phyloP scores from a whole-genome alignment of 805 yeast genomes.

The Lipomyces chichibuensis region DNA sequence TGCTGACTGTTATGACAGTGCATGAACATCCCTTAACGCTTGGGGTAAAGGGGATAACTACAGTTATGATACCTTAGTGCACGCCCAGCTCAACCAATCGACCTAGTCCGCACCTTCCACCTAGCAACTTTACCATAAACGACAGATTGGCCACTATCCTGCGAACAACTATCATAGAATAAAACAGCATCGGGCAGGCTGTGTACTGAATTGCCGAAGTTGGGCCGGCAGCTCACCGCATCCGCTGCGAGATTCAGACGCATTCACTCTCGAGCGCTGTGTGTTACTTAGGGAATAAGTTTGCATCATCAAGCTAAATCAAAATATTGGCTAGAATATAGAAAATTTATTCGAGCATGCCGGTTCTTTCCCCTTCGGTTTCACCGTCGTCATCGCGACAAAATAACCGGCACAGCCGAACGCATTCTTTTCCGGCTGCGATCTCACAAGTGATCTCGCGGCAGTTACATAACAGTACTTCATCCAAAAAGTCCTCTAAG shows the following conservation, averaged over 20 bases:
- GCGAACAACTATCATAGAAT: not conserved
- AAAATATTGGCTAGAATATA: not conserved
- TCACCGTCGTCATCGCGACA: not conserved
- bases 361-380: constrained; percentile 3
- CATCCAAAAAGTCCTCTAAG: not conserved
- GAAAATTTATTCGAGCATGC: not conserved
- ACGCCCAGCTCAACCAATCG: too few relatives aligned
- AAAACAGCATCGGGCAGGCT: not conserved
- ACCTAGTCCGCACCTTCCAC: not conserved
- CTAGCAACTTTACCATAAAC: not conserved
- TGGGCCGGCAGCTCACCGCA: not conserved
- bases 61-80: not conserved
- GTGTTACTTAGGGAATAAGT: not conserved
- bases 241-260: too few relatives aligned
- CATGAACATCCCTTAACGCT: not conserved
- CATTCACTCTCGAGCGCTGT: too few relatives aligned
- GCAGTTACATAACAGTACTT: constrained; percentile 5
- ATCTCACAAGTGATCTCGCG: constrained; percentile 25
- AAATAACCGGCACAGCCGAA: not conserved
- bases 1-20: not conserved
- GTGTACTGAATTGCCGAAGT: not conserved
- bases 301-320: not conserved
- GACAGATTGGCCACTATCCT: not conserved
- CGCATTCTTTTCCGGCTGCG: constrained; percentile 13
- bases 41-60: not conserved